phyloP scores from a whole-genome alignment of 306 rosid species.

The Pterocarpus santalinus region DNA sequence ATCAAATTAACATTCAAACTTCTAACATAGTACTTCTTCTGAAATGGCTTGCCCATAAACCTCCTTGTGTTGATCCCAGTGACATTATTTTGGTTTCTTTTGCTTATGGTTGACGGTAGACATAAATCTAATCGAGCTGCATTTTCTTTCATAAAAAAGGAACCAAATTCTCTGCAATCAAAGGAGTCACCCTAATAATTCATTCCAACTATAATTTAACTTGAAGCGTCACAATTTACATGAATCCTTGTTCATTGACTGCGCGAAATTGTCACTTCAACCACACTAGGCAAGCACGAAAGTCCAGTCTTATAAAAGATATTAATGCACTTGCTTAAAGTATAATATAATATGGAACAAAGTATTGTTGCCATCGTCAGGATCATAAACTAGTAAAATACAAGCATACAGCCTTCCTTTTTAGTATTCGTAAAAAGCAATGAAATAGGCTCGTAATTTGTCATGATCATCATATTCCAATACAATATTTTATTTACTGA shows the following conservation, averaged over 20 bases:
- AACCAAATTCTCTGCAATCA: constrained; percentile 9
- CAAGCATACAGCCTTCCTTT: neutral
- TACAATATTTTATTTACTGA: too few species aligned
- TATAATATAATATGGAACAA: neutral
- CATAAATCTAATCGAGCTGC: neutral
- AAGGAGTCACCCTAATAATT: neutral
- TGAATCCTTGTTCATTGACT: neutral
- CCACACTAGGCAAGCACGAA: neutral
- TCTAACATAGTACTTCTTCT: neutral
- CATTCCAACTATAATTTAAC: neutral
- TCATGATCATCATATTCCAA: too few species aligned
- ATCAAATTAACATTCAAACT: neutral
- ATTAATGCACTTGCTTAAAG: neutral
- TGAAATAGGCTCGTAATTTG: too few species aligned
- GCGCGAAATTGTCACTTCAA: neutral
- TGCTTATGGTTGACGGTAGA: neutral
- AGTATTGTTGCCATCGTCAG: neutral
- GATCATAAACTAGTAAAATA: neutral
- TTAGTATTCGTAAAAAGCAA: too few species aligned
- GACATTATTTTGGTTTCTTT: neutral
- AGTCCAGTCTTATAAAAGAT: neutral
- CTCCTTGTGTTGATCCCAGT: neutral
- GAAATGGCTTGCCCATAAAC: neutral
- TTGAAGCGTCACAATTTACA: constrained; percentile 1
- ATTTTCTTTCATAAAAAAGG: neutral